Base-by-base conservation (phyloP, 352 stramenopile species). In the Globisporangium uncinulatum region DNA sequence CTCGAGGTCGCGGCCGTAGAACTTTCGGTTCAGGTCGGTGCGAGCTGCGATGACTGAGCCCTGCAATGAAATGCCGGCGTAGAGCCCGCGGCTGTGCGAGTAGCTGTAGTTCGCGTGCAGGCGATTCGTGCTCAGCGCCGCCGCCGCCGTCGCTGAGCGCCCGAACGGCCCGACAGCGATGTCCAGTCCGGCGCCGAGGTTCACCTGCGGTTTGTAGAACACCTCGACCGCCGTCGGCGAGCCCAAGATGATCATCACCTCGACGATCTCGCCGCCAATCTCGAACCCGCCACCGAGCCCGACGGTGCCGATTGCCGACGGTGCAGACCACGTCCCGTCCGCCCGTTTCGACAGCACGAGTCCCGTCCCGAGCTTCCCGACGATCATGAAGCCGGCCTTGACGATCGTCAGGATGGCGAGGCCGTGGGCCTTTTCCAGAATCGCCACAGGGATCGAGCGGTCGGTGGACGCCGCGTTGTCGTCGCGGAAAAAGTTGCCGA, bases 191-290 rank as follows among this genome's bases (percentile, higher is more conserved):
- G 82, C 91, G 24, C 94, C 94, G 19, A 98, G 65, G 53, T 96
- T 96, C 29, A 98, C 72, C 48, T 94, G 75, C 50, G 83, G 83
- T 64, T 84, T 66, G 60, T 95, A 83, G 64, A 98, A 95, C 10
- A 98, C 76, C 60, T 97, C 84, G 19, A 98, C 90, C 0, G 95
- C 89, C 20, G 85, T 83, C 21, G 93, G 75, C 1, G 84, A 97
- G 66, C 96, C 96, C 31, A 98, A 74, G 44, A 98, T 86, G 69
- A 98, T 97, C 59, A 98, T 89, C 54, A 98, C 87, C 75, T 98
- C 92, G 11, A 95, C 89, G 14, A 98, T 70, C 67, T 98, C 91
- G 15, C 90, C 92, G 32, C 94, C 93, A 24, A 84, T 74, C 55
- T 98, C 72, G 4, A 92, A 81, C 31, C 93, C 92, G 69, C 74